Evolutionary conservation across 2,329 filamentous ascomycete genomes (phyloP).

Genomic region (Davidsoniella eucalypti): DNA sequence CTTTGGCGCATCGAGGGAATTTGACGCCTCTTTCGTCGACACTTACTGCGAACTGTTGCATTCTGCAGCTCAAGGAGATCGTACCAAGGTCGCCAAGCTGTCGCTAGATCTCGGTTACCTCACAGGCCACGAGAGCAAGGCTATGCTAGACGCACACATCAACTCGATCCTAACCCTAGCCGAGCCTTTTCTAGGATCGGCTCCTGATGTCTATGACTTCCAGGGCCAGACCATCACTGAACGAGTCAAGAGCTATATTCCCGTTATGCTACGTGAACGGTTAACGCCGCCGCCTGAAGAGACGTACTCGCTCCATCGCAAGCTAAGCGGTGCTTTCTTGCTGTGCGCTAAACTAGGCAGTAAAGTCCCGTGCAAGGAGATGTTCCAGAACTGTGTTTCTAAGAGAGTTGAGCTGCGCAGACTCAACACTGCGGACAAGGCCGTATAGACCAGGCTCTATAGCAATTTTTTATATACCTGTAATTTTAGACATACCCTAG

Average conservation of each 20-base stretch:
- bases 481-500: too few species aligned
- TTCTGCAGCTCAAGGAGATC: conserved; percentile 60
- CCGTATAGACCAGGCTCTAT: background rate
- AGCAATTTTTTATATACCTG: background rate
- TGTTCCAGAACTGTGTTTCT: conserved; percentile 44
- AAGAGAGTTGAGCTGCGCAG: background rate
- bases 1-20: conserved; percentile 85
- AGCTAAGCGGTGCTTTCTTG: conserved; percentile 87
- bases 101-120: conserved; percentile 75
- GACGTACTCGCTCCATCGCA: conserved; percentile 89
- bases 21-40: conserved; percentile 59
- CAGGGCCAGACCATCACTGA: conserved; percentile 91
- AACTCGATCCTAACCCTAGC: conserved; percentile 76
- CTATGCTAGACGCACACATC: conserved; percentile 86
- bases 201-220: conserved; percentile 82
- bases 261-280: conserved; percentile 80
- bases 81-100: conserved; percentile 42
- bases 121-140: conserved; percentile 69
- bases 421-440: background rate
- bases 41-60: conserved; percentile 67
- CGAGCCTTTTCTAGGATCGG: conserved; percentile 66
- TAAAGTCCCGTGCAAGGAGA: conserved; percentile 58
- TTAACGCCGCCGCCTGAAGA: conserved; percentile 88
- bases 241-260: conserved; percentile 72
- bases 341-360: conserved; percentile 78